Conservation (phyloP, 83 land plant genomes). For the Diphasiastrum complanatum region DNA sequence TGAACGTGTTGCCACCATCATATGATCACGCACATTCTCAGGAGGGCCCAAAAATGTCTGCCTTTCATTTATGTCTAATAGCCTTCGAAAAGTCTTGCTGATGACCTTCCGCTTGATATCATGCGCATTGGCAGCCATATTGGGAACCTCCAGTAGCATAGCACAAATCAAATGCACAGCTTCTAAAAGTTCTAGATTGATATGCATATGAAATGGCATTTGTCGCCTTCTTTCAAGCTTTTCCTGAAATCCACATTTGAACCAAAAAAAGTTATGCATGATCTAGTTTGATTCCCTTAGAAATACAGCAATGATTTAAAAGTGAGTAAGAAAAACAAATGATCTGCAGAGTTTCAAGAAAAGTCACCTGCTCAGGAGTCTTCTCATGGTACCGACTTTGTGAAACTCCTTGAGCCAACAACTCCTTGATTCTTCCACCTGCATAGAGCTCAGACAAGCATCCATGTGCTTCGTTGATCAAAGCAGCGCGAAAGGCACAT, state of each 20-base stretch:
- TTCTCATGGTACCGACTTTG: constrained; percentile 87
- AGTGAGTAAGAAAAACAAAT: neutral
- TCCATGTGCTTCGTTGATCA: constrained; percentile 61
- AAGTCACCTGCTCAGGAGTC: constrained; percentile 81
- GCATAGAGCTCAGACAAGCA: constrained; percentile 85
- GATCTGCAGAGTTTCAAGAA: no score
- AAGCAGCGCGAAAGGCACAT: constrained; percentile 67
- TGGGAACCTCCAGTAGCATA: constrained; percentile 59
- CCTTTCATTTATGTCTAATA: constrained; percentile 64
- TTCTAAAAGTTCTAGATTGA: constrained; percentile 81
- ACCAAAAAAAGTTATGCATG: neutral
- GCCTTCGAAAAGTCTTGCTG: constrained; percentile 67
- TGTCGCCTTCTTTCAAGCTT: constrained; percentile 75
- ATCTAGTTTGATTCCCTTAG: neutral
- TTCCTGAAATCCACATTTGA: constrained; percentile 43
- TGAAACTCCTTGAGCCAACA: constrained; percentile 78
- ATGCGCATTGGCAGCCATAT: constrained; percentile 62
- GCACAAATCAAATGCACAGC: constrained; percentile 81
- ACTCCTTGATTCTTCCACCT: constrained; percentile 75
- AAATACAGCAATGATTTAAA: neutral
- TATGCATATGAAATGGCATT: constrained; percentile 98
- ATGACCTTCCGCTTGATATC: constrained; percentile 62
- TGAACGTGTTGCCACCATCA: constrained; percentile 73
- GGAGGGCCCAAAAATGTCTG: constrained; percentile 85
- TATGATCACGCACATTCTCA: constrained; percentile 85